phyloP scores from a whole-genome alignment of 2,329 filamentous ascomycete genomes.

The Arthrobotrys iridis region DNA sequence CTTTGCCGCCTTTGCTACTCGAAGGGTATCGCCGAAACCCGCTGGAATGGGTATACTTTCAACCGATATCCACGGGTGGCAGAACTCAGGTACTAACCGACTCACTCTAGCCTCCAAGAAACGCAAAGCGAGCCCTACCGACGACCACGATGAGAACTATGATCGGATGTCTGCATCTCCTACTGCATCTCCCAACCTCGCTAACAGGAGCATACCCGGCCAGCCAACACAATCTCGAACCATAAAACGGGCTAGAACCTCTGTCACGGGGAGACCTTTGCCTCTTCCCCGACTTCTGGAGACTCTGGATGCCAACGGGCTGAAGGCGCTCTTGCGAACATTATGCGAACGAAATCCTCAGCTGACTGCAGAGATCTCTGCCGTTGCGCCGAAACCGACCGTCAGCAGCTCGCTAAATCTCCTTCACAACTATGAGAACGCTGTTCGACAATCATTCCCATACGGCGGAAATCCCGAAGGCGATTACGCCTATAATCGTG shows the following conservation, averaged over 20 bases:
- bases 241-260: conserved; percentile 73
- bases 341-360: conserved; percentile 90
- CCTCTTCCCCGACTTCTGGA: conserved; percentile 83
- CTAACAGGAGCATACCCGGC: conserved; percentile 73
- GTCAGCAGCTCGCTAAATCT: conserved; percentile 82
- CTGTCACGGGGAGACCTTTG: conserved; percentile 74
- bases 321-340: conserved; percentile 85
- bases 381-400: conserved; percentile 85
- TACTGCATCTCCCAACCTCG: conserved; percentile 78
- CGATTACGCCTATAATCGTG: conserved; percentile 94
- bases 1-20: conserved; percentile 32
- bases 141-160: conserved; percentile 65
- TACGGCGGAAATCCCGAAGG: conserved; percentile 83
- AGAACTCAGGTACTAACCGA: background rate
- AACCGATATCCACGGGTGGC: background rate
- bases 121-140: conserved; percentile 41
- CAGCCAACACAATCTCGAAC: conserved; percentile 72
- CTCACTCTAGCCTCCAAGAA: conserved; percentile 31
- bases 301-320: conserved; percentile 84
- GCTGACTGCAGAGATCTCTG: conserved; percentile 83
- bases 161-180: conserved; percentile 94
- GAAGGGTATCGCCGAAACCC: conserved; percentile 44
- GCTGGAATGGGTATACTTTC: conserved; percentile 1
- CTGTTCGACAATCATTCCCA: conserved; percentile 81
- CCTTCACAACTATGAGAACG: conserved; percentile 80